Base-by-base conservation (phyloP, 805 yeast genomes). In the Isabelozyma rhagii region DNA sequence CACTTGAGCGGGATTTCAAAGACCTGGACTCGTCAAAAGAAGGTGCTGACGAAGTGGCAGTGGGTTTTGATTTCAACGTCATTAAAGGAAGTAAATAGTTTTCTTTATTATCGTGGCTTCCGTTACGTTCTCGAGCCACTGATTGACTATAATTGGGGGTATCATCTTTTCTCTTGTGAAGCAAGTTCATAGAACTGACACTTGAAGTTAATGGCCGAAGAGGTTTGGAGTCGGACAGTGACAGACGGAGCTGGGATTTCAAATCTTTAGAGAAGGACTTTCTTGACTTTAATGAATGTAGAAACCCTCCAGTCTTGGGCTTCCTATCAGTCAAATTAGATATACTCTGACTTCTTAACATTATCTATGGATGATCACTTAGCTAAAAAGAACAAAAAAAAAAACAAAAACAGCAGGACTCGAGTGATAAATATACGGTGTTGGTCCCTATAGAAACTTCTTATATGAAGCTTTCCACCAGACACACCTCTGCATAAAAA, bases 271-370 rank as follows among this genome's bases (percentile, higher is more conserved):
- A 29, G 7, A 54, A 43, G n/a, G 51, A 28, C 45, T 53, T 55
- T 38, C 50, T 51, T 1, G 59, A 47, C 46, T 58, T 53, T 43
- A 59, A 53, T 8, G 58, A 51, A 34, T 49, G 48, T 29, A 61
- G 55, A 44, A 60, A 49, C n/a, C 51, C 46, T 14, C 49, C 18
- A 15, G 55, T 47, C 44, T 47, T 53, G 10, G 54, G 48, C 25
- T 55, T 53, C 46, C 51, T 53, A n/a, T 62, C 67, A 42, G 54
- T 52, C 6, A 64, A 47, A 48, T 61, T 61, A 18, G 58, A 51
- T 10, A 61, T 59, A 47, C 67, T 62, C 36, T 61, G 67, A 45
- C 68, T 63, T 45, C 67, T 57, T 38, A 64, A 54, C 69, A 64
- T 64, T 28, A 25, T 49, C 10, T 31, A 5, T 31, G 10, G 17